Percentiles rank a stretch among this genome's conserved stretches.
Evolutionary conservation across 1,284 basidiomycete genomes (phyloP).

Genomic region (Moniliella sp.): DNA sequence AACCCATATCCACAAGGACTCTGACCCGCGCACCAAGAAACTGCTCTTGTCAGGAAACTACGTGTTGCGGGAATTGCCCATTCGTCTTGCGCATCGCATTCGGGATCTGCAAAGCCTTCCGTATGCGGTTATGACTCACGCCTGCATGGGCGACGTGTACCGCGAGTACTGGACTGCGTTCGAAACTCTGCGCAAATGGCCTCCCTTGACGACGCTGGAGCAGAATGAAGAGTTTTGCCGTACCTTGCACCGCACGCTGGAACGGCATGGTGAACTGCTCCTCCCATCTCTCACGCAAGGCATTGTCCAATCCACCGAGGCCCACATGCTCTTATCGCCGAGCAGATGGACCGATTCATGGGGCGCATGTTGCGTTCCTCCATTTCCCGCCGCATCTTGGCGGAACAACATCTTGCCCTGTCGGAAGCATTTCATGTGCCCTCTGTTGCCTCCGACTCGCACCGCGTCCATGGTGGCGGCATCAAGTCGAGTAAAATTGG

Average conservation of each 20-base stretch:
- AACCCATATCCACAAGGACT: too few relatives aligned
- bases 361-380: slow-evolving; percentile 69
- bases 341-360: slow-evolving; percentile 66
- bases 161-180: slow-evolving; percentile 40
- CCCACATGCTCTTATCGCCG: slow-evolving; percentile 56
- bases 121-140: slow-evolving; percentile 67
- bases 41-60: slow-evolving; percentile 35
- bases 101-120: slow-evolving; percentile 66
- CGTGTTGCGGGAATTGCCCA: slow-evolving; percentile 67
- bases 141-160: slow-evolving; percentile 61
- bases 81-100: slow-evolving; percentile 65
- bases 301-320: slow-evolving; percentile 32
- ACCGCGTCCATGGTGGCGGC: too few relatives aligned
- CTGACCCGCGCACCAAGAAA: too few relatives aligned
- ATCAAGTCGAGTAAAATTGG: slow-evolving; percentile 44
- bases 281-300: slow-evolving; percentile 21
- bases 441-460: too few relatives aligned
- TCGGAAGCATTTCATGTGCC: slow-evolving; percentile 40
- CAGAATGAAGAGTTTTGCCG: slow-evolving; percentile 61
- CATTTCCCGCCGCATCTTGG: slow-evolving; percentile 66
- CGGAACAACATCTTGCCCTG: slow-evolving; percentile 68
- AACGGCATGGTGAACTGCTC: slow-evolving; percentile 44
- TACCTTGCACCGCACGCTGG: slow-evolving; percentile 47
- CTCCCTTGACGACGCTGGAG: slow-evolving; percentile 48
- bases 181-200: slow-evolving; percentile 50